Percentiles rank a stretch among this genome's conserved stretches.
Evolutionary conservation across 2,329 filamentous ascomycete species (phyloP).

Genomic region (Nigrospora sphaerica): DNA sequence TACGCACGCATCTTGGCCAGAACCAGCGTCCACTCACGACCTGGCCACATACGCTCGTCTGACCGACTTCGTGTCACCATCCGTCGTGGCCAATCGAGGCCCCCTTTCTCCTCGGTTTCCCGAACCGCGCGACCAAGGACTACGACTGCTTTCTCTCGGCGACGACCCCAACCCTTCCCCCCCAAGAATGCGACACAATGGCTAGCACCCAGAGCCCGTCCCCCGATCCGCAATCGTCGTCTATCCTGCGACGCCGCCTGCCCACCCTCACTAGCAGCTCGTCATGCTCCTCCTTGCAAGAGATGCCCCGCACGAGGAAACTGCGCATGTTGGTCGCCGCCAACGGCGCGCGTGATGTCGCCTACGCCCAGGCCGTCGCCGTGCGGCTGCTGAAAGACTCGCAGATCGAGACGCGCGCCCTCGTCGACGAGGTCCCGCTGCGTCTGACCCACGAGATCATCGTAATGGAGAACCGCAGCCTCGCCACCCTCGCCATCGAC

Average conservation of each 20-base stretch:
- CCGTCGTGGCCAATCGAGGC: too few relatives aligned
- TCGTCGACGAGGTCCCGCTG: slow-evolving; percentile 59
- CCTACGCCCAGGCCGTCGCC: slow-evolving; percentile 59
- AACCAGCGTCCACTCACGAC: too few relatives aligned
- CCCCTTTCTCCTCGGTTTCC: too few relatives aligned
- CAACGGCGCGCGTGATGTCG: slow-evolving; percentile 57
- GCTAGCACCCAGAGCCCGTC: slow-evolving; percentile 2
- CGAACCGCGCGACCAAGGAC: too few relatives aligned
- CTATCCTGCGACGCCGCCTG: slow-evolving; percentile 5
- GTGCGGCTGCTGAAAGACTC: slow-evolving; percentile 59
- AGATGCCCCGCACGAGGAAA: slow-evolving; percentile 34
- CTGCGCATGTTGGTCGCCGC: slow-evolving; percentile 58
- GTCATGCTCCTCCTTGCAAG: slow-evolving; percentile 25
- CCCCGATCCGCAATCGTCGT: slow-evolving; percentile 2
- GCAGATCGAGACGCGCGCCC: slow-evolving; percentile 53
- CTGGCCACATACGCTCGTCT: too few relatives aligned
- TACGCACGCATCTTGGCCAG: too few relatives aligned
- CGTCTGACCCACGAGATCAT: slow-evolving; percentile 57
- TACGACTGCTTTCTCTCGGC: too few relatives aligned
- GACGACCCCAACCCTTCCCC: neutral
- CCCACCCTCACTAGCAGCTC: slow-evolving; percentile 13
- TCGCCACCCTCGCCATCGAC: slow-evolving; percentile 25
- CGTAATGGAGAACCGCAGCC: slow-evolving; percentile 48
- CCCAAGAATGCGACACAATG: slow-evolving; percentile 1
- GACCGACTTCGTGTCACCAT: too few relatives aligned